Percentiles rank a stretch among this genome's conserved stretches.
These are phyloP conservation scores for Lachnellula cervina DNA, from an alignment of 2,329 filamentous ascomycete species.

Conservation along the genomic window DNA sequence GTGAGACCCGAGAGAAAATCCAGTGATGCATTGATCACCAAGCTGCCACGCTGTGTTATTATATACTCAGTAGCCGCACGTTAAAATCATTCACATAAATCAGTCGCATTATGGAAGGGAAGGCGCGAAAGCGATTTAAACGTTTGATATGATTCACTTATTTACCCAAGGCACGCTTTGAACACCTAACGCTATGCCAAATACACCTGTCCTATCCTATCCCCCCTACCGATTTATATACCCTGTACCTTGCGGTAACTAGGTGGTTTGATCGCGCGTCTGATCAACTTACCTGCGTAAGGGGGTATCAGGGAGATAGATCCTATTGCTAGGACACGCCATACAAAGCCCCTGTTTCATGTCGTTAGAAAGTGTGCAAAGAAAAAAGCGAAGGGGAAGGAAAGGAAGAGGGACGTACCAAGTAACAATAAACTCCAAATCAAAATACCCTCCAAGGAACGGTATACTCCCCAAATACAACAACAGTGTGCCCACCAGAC, in stretches of 20 bases:
- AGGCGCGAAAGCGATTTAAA: too few relatives aligned
- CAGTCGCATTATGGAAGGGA: too few relatives aligned
- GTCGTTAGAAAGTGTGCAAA: background rate
- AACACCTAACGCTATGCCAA: too few relatives aligned
- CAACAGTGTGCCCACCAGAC: constrained; percentile 74
- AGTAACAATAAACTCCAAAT: constrained; percentile 72
- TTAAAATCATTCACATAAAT: too few relatives aligned
- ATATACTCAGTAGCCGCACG: too few relatives aligned
- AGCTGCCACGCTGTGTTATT: too few relatives aligned
- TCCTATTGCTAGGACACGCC: constrained; percentile 77
- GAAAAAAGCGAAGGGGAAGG: background rate
- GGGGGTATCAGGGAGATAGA: constrained; percentile 80
- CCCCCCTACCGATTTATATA: constrained; percentile 31
- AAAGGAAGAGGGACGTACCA: constrained; percentile 40
- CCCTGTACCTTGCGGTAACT: constrained; percentile 91
- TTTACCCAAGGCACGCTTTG: too few relatives aligned
- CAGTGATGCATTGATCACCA: too few relatives aligned
- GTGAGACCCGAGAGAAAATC: too few relatives aligned
- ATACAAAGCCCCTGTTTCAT: constrained; percentile 66
- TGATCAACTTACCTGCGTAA: constrained; percentile 80
- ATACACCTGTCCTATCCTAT: too few relatives aligned
- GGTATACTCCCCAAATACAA: constrained; percentile 80
- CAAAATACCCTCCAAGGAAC: constrained; percentile 85
- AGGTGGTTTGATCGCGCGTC: constrained; percentile 80
- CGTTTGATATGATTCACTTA: too few relatives aligned